Conservation (phyloP, 2,329 filamentous ascomycete species). For the Fusarium stilboides region DNA sequence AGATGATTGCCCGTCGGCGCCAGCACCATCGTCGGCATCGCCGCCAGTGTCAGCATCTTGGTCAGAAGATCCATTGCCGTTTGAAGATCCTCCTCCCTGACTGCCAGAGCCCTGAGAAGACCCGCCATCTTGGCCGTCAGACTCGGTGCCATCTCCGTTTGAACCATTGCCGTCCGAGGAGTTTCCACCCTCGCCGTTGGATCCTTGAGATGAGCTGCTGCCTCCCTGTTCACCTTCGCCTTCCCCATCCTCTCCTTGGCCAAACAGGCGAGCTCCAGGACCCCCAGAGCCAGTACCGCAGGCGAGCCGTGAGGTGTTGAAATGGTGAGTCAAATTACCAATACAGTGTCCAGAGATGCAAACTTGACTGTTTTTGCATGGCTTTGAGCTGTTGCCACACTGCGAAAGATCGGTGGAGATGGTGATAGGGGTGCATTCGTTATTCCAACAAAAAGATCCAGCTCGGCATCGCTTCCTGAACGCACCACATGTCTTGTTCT, state of each 20-base stretch:
- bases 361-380: constrained; percentile 22
- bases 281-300: constrained; percentile 27
- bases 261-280: constrained; percentile 31
- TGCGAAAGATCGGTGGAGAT: constrained; percentile 30
- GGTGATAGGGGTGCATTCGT: constrained; percentile 17
- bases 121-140: background rate
- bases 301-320: background rate
- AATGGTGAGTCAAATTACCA: constrained; percentile 17
- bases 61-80: background rate
- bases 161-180: background rate
- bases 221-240: constrained; percentile 1
- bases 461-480: constrained; percentile 12
- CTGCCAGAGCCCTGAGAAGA: background rate
- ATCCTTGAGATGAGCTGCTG: background rate
- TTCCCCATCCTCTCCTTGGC: background rate
- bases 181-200: background rate
- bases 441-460: constrained; percentile 26
- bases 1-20: background rate
- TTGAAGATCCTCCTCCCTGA: background rate
- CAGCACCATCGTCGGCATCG: background rate
- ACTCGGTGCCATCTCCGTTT: background rate
- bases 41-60: background rate
- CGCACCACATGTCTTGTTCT: constrained; percentile 14
- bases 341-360: constrained; percentile 33
- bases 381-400: constrained; percentile 13